Evolutionary conservation across 441 rosid genomes (phyloP), one percentile per base, ranked within the genome.

Genomic region (Corymbia calophylla): DNA sequence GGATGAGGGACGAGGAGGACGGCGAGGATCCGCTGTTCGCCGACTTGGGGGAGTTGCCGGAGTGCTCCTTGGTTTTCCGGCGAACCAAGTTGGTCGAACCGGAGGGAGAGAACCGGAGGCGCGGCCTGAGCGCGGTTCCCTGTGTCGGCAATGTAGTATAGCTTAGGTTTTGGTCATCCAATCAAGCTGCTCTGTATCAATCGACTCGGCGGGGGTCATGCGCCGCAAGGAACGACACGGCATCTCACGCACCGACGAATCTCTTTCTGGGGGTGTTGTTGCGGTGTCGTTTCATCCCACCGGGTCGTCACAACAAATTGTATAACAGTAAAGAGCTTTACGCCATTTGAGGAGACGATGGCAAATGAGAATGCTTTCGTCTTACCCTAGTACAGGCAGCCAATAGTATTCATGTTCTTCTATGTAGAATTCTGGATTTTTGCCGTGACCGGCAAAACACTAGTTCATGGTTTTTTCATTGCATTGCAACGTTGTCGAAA

Each of bases 1-100:
- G 68, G 9, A 88, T 89, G 82, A 88, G 89, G 89, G 94, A 92
- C 5, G 94, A 93, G 88, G 94, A 94, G 53, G 94, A 91, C 2
- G 94, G 92, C 86, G 94, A 94, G 62, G 95, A 92, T 25, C 91
- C 94, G 9, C 55, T 94, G 64, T 94, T 91, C 73, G 92, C 92
- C n/a, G 95, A 94, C 86, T 93, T 94, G 14, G 95, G 91, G 0
- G 95, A 94, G 88, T 86, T 94, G 66, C 95, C 95, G 90, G 94
- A 94, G 64, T 93, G 93, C 66, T 92, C 94, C 44, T 73, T 91
- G 25, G 95, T 92, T 27, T 93, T 92, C 89, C 88, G 95, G 54
- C 92, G 90, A 70, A 91, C 91, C 53, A 55, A 55, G 6, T 49
- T 85, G 0, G 91, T 89, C 27, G 90, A 68, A 12, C 81, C 91